phyloP scores from a whole-genome alignment of 2,329 filamentous ascomycete genomes.

The Colletotrichum kahawae region DNA sequence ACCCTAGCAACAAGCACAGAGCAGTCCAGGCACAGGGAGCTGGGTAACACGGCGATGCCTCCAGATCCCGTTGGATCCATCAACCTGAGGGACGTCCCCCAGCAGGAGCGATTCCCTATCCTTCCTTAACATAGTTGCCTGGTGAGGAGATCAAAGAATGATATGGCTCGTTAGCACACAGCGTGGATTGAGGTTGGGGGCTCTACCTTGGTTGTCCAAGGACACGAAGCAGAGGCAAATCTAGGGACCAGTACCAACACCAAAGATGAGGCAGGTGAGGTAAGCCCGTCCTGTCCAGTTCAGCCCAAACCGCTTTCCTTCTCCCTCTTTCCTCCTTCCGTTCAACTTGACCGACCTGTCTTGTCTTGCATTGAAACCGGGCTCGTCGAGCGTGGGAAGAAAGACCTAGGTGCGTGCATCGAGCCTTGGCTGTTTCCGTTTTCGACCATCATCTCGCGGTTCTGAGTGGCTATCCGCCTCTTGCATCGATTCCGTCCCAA shows the following conservation, averaged over 20 bases:
- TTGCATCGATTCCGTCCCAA: constrained; percentile 8
- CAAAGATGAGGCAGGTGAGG: neutral
- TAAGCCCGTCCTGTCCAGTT: constrained; percentile 2
- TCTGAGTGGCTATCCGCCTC: constrained; percentile 6
- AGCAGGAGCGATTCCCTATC: neutral
- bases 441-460: constrained; percentile 11
- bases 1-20: neutral
- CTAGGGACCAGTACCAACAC: neutral
- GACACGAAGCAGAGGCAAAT: neutral
- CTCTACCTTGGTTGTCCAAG: neutral
- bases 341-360: constrained; percentile 15
- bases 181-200: neutral
- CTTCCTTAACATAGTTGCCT: neutral
- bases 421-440: constrained; percentile 19
- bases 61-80: neutral
- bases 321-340: constrained; percentile 19
- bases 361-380: constrained; percentile 16
- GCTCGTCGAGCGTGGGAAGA: constrained; percentile 8
- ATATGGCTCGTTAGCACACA: neutral
- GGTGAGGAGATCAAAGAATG: neutral
- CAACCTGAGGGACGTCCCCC: neutral
- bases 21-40: neutral
- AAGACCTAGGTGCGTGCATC: constrained; percentile 7
- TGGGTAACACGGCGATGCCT: neutral
- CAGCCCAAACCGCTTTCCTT: constrained; percentile 5